These are phyloP conservation scores for Capsicum pubescens DNA, from an alignment of 257 asterid species.

Conservation along the genomic window DNA sequence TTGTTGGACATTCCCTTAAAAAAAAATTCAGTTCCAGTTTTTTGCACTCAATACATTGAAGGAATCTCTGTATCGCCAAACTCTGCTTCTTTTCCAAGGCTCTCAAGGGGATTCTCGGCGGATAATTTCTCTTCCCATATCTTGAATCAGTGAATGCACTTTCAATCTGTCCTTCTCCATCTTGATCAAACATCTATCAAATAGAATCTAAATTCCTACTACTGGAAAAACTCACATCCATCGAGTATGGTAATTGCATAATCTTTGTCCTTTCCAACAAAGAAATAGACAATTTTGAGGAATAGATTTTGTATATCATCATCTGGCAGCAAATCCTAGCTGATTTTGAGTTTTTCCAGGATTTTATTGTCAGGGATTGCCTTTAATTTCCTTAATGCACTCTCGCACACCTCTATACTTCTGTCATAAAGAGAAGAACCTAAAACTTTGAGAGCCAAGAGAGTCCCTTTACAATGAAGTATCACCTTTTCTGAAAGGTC, in stretches of 20 bases:
- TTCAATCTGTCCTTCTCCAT: slow-evolving; percentile 21
- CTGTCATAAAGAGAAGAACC: slow-evolving; percentile 33
- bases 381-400: slow-evolving; percentile 29
- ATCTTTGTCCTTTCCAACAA: slow-evolving; percentile 26
- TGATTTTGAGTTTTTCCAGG: slow-evolving; percentile 28
- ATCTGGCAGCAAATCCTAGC: slow-evolving; percentile 31
- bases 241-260: slow-evolving; percentile 17
- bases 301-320: slow-evolving; percentile 18
- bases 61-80: slow-evolving; percentile 28
- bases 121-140: slow-evolving; percentile 33
- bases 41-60: slow-evolving; percentile 22
- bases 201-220: slow-evolving; percentile 26
- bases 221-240: slow-evolving; percentile 27
- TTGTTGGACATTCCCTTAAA: neutral
- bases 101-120: slow-evolving; percentile 32
- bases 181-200: slow-evolving; percentile 18
- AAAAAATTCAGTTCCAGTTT: slow-evolving; percentile 30
- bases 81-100: slow-evolving; percentile 31
- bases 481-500: slow-evolving; percentile 23
- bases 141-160: slow-evolving; percentile 32
- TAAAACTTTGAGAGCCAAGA: slow-evolving; percentile 35
- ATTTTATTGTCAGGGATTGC: slow-evolving; percentile 27
- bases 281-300: slow-evolving; percentile 31
- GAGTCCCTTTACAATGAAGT: slow-evolving; percentile 29
- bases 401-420: slow-evolving; percentile 25